Percentiles rank a stretch among this genome's conserved stretches.
Evolutionary conservation across 306 rosid genomes (phyloP).

Genomic region (Arachis hypogaea): DNA sequence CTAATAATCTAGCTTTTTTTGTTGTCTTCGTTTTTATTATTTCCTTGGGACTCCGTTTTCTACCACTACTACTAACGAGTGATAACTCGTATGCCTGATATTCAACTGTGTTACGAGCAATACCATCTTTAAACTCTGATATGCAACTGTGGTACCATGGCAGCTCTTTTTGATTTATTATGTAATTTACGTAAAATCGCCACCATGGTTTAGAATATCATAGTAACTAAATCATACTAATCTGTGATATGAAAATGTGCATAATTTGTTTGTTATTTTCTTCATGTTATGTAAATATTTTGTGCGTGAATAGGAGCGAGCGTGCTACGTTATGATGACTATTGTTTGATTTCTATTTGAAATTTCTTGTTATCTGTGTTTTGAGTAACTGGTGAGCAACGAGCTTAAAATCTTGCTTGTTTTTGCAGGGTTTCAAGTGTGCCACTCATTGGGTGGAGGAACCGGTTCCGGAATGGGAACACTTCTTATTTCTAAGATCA

Average conservation of each 20-base stretch:
- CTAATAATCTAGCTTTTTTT: too few relatives aligned
- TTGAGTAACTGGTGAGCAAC: background rate
- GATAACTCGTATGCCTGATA: too few relatives aligned
- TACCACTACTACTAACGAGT: too few relatives aligned
- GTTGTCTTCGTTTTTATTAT: too few relatives aligned
- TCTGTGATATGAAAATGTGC: background rate
- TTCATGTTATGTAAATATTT: background rate
- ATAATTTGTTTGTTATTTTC: background rate
- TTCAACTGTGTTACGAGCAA: too few relatives aligned
- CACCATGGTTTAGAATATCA: background rate
- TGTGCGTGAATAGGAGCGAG: background rate
- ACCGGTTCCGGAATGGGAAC: constrained; percentile 77
- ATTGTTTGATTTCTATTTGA: background rate
- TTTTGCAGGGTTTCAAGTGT: constrained; percentile 61
- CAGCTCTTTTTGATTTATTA: background rate
- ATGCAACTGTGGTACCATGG: background rate
- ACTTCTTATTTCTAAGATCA: constrained; percentile 60
- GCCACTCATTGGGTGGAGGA: constrained; percentile 67
- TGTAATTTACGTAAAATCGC: background rate
- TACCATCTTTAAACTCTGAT: background rate
- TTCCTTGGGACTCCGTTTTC: too few relatives aligned
- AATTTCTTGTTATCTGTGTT: background rate
- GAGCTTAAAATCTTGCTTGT: background rate
- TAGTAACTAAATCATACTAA: background rate
- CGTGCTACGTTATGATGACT: background rate